Evolutionary conservation across 129 eudicot genomes (phyloP).

Genomic region (Saposhnikovia divaricata): DNA sequence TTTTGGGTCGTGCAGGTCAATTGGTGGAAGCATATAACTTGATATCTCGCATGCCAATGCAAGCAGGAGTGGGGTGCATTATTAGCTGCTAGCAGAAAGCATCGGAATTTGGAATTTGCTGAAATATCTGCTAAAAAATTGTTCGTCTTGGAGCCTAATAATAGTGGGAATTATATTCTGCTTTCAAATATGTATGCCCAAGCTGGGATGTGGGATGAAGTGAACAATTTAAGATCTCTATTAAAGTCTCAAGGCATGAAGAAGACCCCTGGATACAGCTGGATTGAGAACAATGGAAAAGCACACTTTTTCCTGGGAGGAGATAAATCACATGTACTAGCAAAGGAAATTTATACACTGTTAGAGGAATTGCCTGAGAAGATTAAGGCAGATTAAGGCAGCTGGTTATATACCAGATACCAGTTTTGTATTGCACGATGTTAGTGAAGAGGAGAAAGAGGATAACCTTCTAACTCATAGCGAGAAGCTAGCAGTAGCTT

Average conservation of each 20-base stretch:
- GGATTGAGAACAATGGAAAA: conserved; percentile 41
- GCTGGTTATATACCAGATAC: conserved; percentile 58
- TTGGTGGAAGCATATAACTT: conserved; percentile 59
- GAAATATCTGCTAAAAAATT: conserved; percentile 57
- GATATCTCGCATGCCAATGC: conserved; percentile 56
- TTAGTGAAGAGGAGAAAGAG: conserved; percentile 58
- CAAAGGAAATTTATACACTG: conserved; percentile 36
- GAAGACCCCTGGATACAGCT: conserved; percentile 63
- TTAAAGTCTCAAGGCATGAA: conserved; percentile 33
- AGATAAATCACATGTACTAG: conserved; percentile 36
- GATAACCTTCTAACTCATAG: conserved; percentile 39
- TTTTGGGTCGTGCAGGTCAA: conserved; percentile 61
- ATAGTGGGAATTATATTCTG: conserved; percentile 71
- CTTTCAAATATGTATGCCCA: conserved; percentile 92
- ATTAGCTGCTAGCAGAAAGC: conserved; percentile 45
- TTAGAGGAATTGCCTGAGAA: conserved; percentile 46
- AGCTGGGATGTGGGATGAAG: conserved; percentile 78
- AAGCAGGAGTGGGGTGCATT: conserved; percentile 72
- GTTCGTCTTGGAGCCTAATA: conserved; percentile 65
- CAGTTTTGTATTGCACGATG: conserved; percentile 48
- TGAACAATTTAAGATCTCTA: conserved; percentile 35
- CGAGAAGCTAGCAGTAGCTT: conserved; percentile 65
- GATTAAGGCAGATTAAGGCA: conserved; percentile 40
- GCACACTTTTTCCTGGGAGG: conserved; percentile 54
- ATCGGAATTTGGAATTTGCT: conserved; percentile 58